Percentiles rank a stretch among this genome's conserved stretches.
These are phyloP conservation scores for Wallacemonas collosoma DNA, from an alignment of 208 protist species.

Conservation along the genomic window DNA sequence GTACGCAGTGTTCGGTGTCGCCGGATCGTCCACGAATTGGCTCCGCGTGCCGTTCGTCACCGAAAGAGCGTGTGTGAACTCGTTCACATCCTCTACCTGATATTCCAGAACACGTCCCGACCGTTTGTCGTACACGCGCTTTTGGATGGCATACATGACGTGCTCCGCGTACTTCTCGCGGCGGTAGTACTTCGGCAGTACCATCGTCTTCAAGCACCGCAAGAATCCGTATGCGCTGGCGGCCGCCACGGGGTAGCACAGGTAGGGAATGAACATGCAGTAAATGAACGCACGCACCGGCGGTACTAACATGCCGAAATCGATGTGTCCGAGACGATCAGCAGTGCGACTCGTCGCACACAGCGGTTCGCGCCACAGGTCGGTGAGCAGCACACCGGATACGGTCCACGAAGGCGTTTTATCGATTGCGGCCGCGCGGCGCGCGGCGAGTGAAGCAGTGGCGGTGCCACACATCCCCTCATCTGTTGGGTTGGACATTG, in stretches of 20 bases:
- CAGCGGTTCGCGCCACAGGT: constrained; percentile 84
- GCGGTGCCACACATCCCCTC: too few species aligned
- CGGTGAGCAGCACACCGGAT: constrained; percentile 47
- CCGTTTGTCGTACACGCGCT: constrained; percentile 67
- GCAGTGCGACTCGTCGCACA: constrained; percentile 66
- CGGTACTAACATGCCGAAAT: constrained; percentile 84
- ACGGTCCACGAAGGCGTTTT: constrained; percentile 22
- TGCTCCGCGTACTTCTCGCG: constrained; percentile 69
- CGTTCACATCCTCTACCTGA: constrained; percentile 61
- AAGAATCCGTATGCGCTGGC: constrained; percentile 78
- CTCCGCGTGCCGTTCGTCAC: constrained; percentile 60
- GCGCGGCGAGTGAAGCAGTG: neutral
- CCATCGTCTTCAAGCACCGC: constrained; percentile 68
- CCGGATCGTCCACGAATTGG: constrained; percentile 88
- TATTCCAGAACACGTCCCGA: constrained; percentile 57
- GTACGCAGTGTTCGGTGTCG: constrained; percentile 58
- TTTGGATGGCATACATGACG: constrained; percentile 86
- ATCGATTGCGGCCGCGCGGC: neutral
- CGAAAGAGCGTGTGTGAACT: constrained; percentile 77
- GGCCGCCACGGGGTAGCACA: constrained; percentile 75
- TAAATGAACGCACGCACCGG: constrained; percentile 80
- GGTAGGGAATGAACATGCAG: constrained; percentile 74
- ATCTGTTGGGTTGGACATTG: too few species aligned
- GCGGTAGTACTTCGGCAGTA: constrained; percentile 71
- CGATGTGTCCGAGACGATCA: constrained; percentile 80